Conservation (phyloP, 2,329 filamentous ascomycete genomes). For the Hymenoscyphus infarciens region DNA sequence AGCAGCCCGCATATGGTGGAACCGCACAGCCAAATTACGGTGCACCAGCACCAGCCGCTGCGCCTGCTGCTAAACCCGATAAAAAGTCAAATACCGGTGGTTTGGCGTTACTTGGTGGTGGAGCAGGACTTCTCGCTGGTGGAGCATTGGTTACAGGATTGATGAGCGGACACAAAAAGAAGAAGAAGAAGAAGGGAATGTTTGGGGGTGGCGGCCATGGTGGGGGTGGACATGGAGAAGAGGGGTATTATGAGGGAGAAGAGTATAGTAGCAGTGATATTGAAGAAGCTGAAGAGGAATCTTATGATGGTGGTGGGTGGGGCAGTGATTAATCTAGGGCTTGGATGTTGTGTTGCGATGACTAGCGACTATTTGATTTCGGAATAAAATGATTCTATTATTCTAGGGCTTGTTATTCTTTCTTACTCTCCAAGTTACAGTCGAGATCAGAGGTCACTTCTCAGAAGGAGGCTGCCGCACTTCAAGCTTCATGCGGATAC, state of each 20-base stretch:
- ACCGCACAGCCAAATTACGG: not conserved
- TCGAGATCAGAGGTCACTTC: no score
- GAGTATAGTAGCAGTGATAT: not conserved
- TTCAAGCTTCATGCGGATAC: no score
- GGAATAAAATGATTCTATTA: no score
- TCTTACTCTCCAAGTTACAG: no score
- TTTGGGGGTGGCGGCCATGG: not conserved
- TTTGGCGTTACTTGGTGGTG: slow-evolving; percentile 6
- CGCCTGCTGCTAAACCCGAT: slow-evolving; percentile 3
- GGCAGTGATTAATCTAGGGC: not conserved
- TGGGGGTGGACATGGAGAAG: not conserved
- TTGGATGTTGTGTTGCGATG: no score
- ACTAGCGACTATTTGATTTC: no score
- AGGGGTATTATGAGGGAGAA: not conserved
- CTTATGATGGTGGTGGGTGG: not conserved
- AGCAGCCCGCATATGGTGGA: not conserved
- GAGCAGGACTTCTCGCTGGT: slow-evolving; percentile 7
- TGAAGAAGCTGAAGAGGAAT: not conserved
- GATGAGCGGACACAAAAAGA: slow-evolving; percentile 1
- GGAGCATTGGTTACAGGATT: slow-evolving; percentile 5
- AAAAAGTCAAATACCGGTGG: not conserved
- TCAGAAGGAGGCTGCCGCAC: no score
- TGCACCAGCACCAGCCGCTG: not conserved
- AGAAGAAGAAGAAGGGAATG: slow-evolving; percentile 4
- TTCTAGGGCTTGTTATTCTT: no score